Evolutionary conservation across 2,329 filamentous ascomycete genomes (phyloP).

Genomic region (Xylaria polymorpha): DNA sequence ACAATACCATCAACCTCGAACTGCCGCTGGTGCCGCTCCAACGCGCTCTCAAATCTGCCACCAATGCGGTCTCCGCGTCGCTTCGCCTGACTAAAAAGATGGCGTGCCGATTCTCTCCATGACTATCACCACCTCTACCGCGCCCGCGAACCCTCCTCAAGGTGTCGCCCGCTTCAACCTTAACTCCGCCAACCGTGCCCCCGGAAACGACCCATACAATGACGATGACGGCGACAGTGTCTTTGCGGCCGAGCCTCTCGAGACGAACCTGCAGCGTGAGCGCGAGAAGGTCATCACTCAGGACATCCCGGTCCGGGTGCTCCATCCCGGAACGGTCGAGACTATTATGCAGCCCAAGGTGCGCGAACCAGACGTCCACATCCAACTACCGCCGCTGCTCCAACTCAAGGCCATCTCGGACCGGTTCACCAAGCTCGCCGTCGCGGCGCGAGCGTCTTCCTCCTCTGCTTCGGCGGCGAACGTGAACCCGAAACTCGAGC

Average conservation of each 20-base stretch:
- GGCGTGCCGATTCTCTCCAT: constrained; percentile 86
- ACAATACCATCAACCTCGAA: constrained; percentile 96
- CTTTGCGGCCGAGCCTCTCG: constrained; percentile 63
- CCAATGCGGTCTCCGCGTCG: constrained; percentile 82
- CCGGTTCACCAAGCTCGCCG: constrained; percentile 88
- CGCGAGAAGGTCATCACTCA: constrained; percentile 94
- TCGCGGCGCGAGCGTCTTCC: constrained; percentile 50
- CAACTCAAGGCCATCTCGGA: constrained; percentile 96
- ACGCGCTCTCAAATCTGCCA: constrained; percentile 89
- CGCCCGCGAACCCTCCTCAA: constrained; percentile 59
- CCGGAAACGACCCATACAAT: constrained; percentile 51
- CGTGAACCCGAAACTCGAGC: constrained; percentile 76
- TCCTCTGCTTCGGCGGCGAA: constrained; percentile 48
- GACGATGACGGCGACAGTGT: constrained; percentile 58
- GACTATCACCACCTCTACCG: constrained; percentile 84
- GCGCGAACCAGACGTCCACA: constrained; percentile 92
- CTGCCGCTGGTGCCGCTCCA: constrained; percentile 88
- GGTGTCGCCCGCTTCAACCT: constrained; percentile 49
- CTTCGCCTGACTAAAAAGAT: constrained; percentile 92
- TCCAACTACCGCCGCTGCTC: constrained; percentile 85
- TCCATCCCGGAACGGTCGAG: constrained; percentile 85
- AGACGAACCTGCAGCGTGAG: constrained; percentile 71
- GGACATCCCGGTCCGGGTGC: constrained; percentile 92
- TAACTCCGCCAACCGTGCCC: constrained; percentile 42
- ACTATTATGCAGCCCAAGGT: constrained; percentile 93